Evolutionary conservation across 2,329 filamentous ascomycete species (phyloP).

Genomic region (Aspergillus sp.): DNA sequence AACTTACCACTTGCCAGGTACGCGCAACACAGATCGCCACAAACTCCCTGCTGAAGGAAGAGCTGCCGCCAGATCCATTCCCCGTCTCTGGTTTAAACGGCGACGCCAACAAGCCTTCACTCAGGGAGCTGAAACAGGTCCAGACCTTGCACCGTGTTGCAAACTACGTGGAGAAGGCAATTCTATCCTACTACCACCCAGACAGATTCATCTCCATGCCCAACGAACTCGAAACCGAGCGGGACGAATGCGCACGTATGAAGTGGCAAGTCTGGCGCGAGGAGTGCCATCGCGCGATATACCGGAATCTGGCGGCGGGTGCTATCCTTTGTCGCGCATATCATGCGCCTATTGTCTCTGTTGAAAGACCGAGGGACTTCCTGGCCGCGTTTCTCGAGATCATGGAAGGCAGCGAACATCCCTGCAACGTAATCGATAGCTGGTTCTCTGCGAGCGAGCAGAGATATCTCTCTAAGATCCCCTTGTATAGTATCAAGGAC

Average conservation of each 20-base stretch:
- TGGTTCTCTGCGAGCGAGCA: background rate
- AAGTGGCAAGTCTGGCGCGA: constrained; percentile 4
- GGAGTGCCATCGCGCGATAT: constrained; percentile 1
- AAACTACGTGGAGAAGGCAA: background rate
- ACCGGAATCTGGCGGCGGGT: constrained; percentile 4
- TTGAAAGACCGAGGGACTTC: background rate
- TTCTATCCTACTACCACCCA: too few species aligned
- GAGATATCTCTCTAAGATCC: background rate
- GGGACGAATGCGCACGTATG: too few species aligned
- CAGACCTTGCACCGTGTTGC: background rate
- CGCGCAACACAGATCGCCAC: constrained; percentile 5
- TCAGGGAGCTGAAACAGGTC: background rate
- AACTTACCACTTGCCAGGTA: background rate
- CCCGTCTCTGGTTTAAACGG: background rate
- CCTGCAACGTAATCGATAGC: background rate
- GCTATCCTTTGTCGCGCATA: background rate
- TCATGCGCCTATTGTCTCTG: background rate
- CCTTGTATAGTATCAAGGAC: background rate
- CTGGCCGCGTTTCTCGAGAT: background rate
- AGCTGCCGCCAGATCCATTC: constrained; percentile 8
- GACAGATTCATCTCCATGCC: too few species aligned
- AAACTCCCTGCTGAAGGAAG: background rate
- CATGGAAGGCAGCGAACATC: background rate
- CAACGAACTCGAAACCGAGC: too few species aligned
- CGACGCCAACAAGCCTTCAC: background rate